Evolutionary conservation across 768 basidiomycete genomes (phyloP).

Genomic region (Suillus americanus): DNA sequence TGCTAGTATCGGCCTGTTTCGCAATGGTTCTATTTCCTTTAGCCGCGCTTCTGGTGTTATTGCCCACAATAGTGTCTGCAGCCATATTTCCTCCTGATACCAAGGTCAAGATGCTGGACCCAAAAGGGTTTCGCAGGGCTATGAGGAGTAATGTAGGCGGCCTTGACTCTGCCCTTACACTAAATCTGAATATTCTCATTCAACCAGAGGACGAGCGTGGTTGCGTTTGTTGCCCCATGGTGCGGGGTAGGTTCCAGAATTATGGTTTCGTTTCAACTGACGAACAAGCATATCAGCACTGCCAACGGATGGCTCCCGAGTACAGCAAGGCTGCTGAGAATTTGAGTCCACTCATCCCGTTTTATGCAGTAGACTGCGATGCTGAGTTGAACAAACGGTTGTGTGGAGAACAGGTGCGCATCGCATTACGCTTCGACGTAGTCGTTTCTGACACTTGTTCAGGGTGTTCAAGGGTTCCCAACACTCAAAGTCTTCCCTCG

Average conservation of each 20-base stretch:
- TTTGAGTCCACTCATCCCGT: constrained; percentile 78
- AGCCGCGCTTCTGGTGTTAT: constrained; percentile 18
- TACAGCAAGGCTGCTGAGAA: constrained; percentile 79
- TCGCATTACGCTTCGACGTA: not conserved
- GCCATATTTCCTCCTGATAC: constrained; percentile 51
- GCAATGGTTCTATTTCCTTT: constrained; percentile 26
- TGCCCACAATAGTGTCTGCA: constrained; percentile 41
- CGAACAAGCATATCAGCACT: constrained; percentile 54
- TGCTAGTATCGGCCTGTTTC: not conserved
- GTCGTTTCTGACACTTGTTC: not conserved
- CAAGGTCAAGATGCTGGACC: constrained; percentile 71
- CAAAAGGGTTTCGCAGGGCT: constrained; percentile 64
- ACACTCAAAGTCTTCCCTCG: constrained; percentile 91
- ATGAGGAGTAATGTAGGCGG: constrained; percentile 74
- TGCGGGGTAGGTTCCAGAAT: constrained; percentile 60
- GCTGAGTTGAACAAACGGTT: constrained; percentile 75
- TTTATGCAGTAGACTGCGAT: constrained; percentile 95
- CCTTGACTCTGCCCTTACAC: not conserved
- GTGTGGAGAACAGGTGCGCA: constrained; percentile 71
- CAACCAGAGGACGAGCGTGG: constrained; percentile 65
- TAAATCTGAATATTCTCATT: constrained; percentile 1
- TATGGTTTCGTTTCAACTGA: not conserved
- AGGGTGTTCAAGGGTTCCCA: constrained; percentile 88
- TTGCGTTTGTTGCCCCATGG: constrained; percentile 96
- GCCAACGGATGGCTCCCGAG: constrained; percentile 83